Evolutionary conservation across 2,329 filamentous ascomycete genomes (phyloP), one percentile per base, ranked within the genome.

Genomic region (Myotisia sp.): DNA sequence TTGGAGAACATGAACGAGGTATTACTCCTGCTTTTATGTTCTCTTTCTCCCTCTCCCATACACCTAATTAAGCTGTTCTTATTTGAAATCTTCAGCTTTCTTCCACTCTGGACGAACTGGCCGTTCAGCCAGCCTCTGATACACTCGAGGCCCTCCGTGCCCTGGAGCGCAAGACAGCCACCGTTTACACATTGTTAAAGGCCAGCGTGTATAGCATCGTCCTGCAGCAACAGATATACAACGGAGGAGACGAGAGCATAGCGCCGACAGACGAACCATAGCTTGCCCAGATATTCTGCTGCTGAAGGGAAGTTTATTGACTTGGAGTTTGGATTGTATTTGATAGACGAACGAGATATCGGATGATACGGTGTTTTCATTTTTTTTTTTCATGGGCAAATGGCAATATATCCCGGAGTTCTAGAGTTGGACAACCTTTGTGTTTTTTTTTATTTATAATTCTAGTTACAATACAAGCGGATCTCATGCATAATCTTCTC

Each of bases 191-290:
- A 42, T 61, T 95, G 53, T 70, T 98, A 53, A 98, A 98, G 65
- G 87, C 90, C 12, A 95, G 87, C 58, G 90, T 98, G 43, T 98
- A 98, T 63, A 92, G 82, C 54, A 98, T 98, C 63, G 86, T 98
- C 41, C 59, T 98, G 64, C 87, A 98, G 70, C 87, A 95, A 69
- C 83, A 95, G 70, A 84, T 92, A 49, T 76, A 79, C 42, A 81
- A 77, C 59, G 48, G 39, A 3, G 40, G 42, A 24, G 44, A 53
- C 29, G 51, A 53, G 19, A 50, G 44, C n/a, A n/a, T n/a, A n/a
- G n/a, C n/a, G n/a, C n/a, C n/a, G n/a, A n/a, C n/a, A 24, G 22
- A 24, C 22, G 22, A 8, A 24, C 22, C 22, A 24, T 24, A 3
- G 8, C 22, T 12, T n/a, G n/a, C n/a, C n/a, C n/a, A n/a, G n/a